Conservation (phyloP, 192 early-diverging fungal species). For the Coemansia sp. region DNA sequence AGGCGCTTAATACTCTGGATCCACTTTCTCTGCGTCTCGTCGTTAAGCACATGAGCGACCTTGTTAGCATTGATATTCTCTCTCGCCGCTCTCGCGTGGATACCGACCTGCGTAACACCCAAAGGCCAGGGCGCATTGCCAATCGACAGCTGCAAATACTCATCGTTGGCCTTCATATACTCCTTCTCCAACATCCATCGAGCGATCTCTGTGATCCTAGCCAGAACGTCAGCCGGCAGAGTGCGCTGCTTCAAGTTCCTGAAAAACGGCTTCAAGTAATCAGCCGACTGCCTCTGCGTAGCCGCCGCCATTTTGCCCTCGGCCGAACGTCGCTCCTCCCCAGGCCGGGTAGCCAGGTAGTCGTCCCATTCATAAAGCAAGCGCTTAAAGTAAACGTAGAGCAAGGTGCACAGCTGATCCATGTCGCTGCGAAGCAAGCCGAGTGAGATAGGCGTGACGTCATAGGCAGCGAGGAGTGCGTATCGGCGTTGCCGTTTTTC, state of each 20-base stretch:
- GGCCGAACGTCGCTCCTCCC: slow-evolving; percentile 75
- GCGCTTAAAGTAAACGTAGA: slow-evolving; percentile 84
- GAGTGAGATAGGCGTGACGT: slow-evolving; percentile 70
- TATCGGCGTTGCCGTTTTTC: slow-evolving; percentile 42
- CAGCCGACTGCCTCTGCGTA: slow-evolving; percentile 78
- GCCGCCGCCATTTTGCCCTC: slow-evolving; percentile 80
- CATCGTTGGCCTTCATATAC: slow-evolving; percentile 90
- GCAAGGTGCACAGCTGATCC: slow-evolving; percentile 67
- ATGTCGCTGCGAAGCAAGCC: slow-evolving; percentile 74
- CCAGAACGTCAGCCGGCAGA: slow-evolving; percentile 82
- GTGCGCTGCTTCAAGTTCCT: slow-evolving; percentile 71
- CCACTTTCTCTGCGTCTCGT: slow-evolving; percentile 97
- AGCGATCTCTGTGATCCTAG: slow-evolving; percentile 88
- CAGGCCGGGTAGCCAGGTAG: slow-evolving; percentile 68
- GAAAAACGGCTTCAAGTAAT: slow-evolving; percentile 92
- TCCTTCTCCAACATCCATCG: slow-evolving; percentile 79
- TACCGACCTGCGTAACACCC: slow-evolving; percentile 94
- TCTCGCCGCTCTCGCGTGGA: slow-evolving; percentile 94
- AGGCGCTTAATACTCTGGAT: slow-evolving; percentile 96
- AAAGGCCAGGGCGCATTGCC: slow-evolving; percentile 99
- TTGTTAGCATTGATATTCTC: slow-evolving; percentile 95
- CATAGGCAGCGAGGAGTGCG: slow-evolving; percentile 50
- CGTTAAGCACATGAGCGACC: slow-evolving; percentile 96
- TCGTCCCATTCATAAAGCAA: slow-evolving; percentile 85
- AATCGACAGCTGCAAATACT: slow-evolving; percentile 90